Conservation (phyloP, 2,329 filamentous ascomycete genomes). For the Dothideomycetes sp. region DNA sequence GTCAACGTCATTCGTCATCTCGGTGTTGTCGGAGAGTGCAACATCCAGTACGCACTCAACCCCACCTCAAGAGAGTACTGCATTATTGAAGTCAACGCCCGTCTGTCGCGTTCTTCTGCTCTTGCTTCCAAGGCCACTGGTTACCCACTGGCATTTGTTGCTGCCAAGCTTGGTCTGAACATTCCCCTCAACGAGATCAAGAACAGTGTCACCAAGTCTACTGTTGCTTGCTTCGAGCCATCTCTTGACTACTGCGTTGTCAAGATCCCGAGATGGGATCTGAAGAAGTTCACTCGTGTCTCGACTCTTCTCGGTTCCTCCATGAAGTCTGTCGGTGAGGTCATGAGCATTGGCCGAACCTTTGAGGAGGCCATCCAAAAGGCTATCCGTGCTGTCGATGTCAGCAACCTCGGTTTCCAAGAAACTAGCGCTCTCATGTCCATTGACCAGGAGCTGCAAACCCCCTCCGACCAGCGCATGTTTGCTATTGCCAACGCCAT, state of each 20-base stretch:
- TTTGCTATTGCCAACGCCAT: constrained; percentile 98
- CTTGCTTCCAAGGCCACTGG: constrained; percentile 95
- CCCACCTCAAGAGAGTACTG: constrained; percentile 93
- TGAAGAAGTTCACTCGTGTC: constrained; percentile 97
- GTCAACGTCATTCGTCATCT: constrained; percentile 96
- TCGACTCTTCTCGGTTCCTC: constrained; percentile 93
- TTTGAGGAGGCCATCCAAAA: constrained; percentile 99
- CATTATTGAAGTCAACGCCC: constrained; percentile 97
- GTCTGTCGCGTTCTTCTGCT: constrained; percentile 88
- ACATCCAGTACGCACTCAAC: constrained; percentile 96
- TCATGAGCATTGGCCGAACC: constrained; percentile 93
- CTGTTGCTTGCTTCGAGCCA: constrained; percentile 95
- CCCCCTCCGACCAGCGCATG: constrained; percentile 90
- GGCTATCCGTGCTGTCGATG: constrained; percentile 89
- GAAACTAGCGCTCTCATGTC: constrained; percentile 85
- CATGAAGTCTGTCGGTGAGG: constrained; percentile 99
- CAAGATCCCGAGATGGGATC: constrained; percentile 97
- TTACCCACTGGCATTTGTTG: constrained; percentile 91
- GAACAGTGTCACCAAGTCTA: constrained; percentile 91
- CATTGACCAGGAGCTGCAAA: constrained; percentile 91
- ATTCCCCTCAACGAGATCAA: constrained; percentile 94
- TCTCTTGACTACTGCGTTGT: constrained; percentile 97
- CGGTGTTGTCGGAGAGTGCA: constrained; percentile 95
- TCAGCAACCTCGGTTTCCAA: constrained; percentile 89
- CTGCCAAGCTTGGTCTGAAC: constrained; percentile 87